Evolutionary conservation across 768 basidiomycete species (phyloP).

Genomic region (Tephrocybe sp.): DNA sequence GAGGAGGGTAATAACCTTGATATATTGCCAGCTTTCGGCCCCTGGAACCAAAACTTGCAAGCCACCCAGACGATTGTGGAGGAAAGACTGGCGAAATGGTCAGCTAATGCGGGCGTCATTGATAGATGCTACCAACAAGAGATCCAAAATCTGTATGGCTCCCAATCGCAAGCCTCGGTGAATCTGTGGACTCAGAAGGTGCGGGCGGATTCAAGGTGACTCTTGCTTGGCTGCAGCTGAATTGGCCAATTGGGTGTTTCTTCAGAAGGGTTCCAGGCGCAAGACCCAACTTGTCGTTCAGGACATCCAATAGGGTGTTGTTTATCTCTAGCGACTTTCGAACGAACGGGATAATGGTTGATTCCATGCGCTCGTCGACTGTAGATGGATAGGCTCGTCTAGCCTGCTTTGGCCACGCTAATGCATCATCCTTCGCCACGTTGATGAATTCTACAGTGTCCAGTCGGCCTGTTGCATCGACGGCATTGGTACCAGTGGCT

Average conservation of each 20-base stretch:
- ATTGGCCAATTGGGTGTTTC: slow-evolving; percentile 44
- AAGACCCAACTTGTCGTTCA: slow-evolving; percentile 57
- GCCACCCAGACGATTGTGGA: slow-evolving; percentile 71
- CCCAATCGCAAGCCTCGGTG: slow-evolving; percentile 37
- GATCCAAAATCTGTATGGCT: slow-evolving; percentile 76
- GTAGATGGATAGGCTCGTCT: slow-evolving; percentile 59
- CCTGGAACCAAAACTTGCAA: slow-evolving; percentile 68
- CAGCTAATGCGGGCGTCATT: slow-evolving; percentile 34
- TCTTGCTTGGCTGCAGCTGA: slow-evolving; percentile 59
- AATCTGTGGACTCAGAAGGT: slow-evolving; percentile 34
- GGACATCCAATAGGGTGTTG: slow-evolving; percentile 49
- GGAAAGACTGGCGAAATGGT: slow-evolving; percentile 49
- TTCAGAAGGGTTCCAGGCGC: slow-evolving; percentile 44
- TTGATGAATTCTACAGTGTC: slow-evolving; percentile 69
- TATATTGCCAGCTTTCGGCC: slow-evolving; percentile 62
- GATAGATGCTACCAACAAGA: slow-evolving; percentile 39
- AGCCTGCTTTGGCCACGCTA: slow-evolving; percentile 54
- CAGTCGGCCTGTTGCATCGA: slow-evolving; percentile 55
- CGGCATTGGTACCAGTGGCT: slow-evolving; percentile 59
- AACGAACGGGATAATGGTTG: slow-evolving; percentile 54
- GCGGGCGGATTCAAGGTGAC: slow-evolving; percentile 49
- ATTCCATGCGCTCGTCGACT: slow-evolving; percentile 44
- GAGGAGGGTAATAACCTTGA: slow-evolving; percentile 47
- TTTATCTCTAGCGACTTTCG: slow-evolving; percentile 59
- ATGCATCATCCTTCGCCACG: slow-evolving; percentile 65